Evolutionary conservation across 139 green algal species (phyloP), one percentile per base, ranked within the genome.

Genomic region (Chlorokybus atmophyticus): DNA sequence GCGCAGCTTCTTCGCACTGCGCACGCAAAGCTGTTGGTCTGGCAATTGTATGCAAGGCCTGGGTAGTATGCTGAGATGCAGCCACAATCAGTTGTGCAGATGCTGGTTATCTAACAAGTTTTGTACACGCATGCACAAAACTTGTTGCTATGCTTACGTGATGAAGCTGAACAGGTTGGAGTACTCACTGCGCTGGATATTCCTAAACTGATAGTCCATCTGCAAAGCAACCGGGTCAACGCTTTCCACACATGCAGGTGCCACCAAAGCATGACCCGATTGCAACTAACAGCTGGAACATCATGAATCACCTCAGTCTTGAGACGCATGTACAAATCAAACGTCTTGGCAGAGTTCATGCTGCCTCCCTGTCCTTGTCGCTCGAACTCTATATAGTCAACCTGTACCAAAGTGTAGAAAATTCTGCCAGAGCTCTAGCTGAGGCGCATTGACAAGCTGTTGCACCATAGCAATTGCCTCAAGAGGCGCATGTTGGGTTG

Each of bases 91-190:
- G n/a, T n/a, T n/a, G n/a, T n/a, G n/a, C n/a, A n/a, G n/a, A n/a
- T n/a, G n/a, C n/a, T n/a, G n/a, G n/a, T n/a, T n/a, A n/a, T n/a
- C n/a, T n/a, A n/a, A n/a, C n/a, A n/a, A n/a, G n/a, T n/a, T n/a
- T n/a, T n/a, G n/a, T n/a, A n/a, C n/a, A n/a, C n/a, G n/a, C n/a
- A n/a, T n/a, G n/a, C n/a, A n/a, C n/a, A n/a, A n/a, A n/a, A n/a
- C n/a, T n/a, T n/a, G n/a, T n/a, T n/a, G n/a, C n/a, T n/a, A n/a
- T 55, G 23, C 14, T 55, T 10, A 67, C 62, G 47, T 71, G 75
- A 97, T 82, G 68, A 91, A 97, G 29, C 82, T 75, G 59, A 94
- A 87, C 42, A 97, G 79, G 57, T 85, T 87, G 61, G 82, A 68
- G 81, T 84, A 96, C 73, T 97, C 90, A 6, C 50, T 67, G 32